phyloP scores from a whole-genome alignment of 1,284 basidiomycete genomes.

The Pascua guehoae region DNA sequence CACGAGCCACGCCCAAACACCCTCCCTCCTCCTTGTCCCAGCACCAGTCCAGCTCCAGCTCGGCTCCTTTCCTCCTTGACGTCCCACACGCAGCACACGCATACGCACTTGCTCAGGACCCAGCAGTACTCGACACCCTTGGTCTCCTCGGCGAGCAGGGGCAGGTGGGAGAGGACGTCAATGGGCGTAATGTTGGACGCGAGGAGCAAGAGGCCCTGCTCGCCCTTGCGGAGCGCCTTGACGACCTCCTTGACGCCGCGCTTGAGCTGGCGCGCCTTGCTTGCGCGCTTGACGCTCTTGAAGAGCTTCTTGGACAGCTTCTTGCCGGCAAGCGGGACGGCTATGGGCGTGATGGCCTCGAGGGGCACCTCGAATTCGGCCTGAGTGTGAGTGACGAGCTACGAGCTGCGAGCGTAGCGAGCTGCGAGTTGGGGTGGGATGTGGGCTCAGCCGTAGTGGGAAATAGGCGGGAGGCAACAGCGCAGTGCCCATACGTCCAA shows the following conservation, averaged over 20 bases:
- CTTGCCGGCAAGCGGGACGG: conserved; percentile 82
- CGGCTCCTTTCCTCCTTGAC: too few relatives aligned
- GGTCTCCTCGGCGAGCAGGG: conserved; percentile 90
- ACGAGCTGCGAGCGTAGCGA: background rate
- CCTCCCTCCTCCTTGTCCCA: too few relatives aligned
- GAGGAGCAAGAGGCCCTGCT: conserved; percentile 87
- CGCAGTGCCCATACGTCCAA: background rate
- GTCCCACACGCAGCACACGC: too few relatives aligned
- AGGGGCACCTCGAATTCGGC: conserved; percentile 60
- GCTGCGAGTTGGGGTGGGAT: background rate
- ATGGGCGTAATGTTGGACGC: conserved; percentile 97
- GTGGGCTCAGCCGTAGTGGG: background rate
- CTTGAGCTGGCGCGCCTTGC: conserved; percentile 87
- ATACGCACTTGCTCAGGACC: conserved; percentile 48
- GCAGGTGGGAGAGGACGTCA: conserved; percentile 96
- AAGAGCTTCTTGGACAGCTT: conserved; percentile 89
- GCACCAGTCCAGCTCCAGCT: too few relatives aligned
- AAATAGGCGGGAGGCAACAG: background rate
- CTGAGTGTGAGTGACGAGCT: conserved; percentile 15
- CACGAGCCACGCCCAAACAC: too few relatives aligned
- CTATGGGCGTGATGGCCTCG: conserved; percentile 83
- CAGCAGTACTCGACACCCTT: conserved; percentile 78
- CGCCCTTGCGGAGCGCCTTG: conserved; percentile 90
- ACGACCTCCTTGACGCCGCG: conserved; percentile 95
- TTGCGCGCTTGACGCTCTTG: conserved; percentile 88